Evolutionary conservation across 1,284 basidiomycete genomes (phyloP), one percentile per base, ranked within the genome.

Genomic region (Moesziomyces antarcticus): DNA sequence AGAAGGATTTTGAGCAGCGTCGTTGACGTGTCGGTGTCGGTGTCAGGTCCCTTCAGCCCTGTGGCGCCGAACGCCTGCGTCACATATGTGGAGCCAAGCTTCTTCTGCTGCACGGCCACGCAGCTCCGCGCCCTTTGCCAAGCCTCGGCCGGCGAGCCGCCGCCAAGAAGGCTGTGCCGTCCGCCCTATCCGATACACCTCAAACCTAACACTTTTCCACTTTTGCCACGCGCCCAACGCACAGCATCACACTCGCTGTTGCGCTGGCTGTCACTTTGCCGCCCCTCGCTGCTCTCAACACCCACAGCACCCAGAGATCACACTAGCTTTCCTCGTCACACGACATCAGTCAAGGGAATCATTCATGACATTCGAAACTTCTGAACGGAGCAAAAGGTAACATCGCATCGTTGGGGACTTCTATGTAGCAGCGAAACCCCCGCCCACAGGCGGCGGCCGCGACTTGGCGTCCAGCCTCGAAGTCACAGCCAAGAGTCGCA

Each of bases 301-400:
- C 30, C 6, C 30, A 30, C 5, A 3, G 11, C 30, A 30, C 9
- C 30, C 1, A 5, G 8, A 30, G 30, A 30, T 13, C 30, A 33
- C 30, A 33, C 30, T 33, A 10, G 10, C 30, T 33, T 8, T 27
- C 8, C 5, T 27, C 25, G 30, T 33, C 30, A 40, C 37, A 5
- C 37, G 37, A 18, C 37, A 40, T 40, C 35, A 35, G 16, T 13
- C 2, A 30, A 20, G 49, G 48, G 47, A 62, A 69, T 56, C 66
- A 69, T 50, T 63, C 59, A 69, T 69, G 66, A 69, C 66, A 69
- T 69, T 69, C 52, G 25, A 45, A 50, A 69, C 58, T 52, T 51
- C 52, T 62, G 65, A 61, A 62, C 37, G 58, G 48, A 58, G 56
- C 66, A 63, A 40, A 40, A 48, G 56, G 66, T 58, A 63, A 69